phyloP scores from a whole-genome alignment of 2,329 filamentous ascomycete genomes.

The Epichloe uncinata region DNA sequence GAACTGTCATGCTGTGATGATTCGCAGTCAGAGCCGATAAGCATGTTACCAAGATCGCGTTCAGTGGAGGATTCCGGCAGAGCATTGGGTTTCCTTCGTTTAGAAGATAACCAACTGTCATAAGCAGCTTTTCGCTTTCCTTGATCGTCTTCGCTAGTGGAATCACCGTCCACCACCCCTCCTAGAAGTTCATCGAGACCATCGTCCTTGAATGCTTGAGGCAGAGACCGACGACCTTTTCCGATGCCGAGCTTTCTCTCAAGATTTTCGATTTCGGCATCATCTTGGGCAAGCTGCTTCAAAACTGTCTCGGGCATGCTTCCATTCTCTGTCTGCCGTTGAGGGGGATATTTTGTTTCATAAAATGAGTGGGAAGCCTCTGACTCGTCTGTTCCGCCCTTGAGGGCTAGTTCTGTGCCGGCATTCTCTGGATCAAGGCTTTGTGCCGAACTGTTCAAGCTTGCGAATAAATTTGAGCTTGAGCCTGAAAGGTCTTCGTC shows the following conservation, averaged over 20 bases:
- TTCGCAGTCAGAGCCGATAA: background rate
- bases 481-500: background rate
- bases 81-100: slow-evolving; percentile 24
- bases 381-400: slow-evolving; percentile 8
- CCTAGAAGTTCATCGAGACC: slow-evolving; percentile 69
- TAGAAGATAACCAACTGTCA: slow-evolving; percentile 47
- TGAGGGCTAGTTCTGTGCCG: background rate
- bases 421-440: background rate
- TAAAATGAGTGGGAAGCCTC: background rate
- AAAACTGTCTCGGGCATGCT: slow-evolving; percentile 11
- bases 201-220: slow-evolving; percentile 65
- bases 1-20: background rate
- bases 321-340: slow-evolving; percentile 15
- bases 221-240: slow-evolving; percentile 59
- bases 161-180: slow-evolving; percentile 37
- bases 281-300: slow-evolving; percentile 62
- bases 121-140: slow-evolving; percentile 47
- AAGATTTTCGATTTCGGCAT: slow-evolving; percentile 74
- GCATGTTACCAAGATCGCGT: background rate
- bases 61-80: slow-evolving; percentile 3
- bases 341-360: slow-evolving; percentile 14
- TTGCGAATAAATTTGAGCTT: background rate
- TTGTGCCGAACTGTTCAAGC: background rate
- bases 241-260: slow-evolving; percentile 79
- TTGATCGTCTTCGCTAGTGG: slow-evolving; percentile 41